A percentile compares a stretch with the other conserved stretches of the same genome.
Evolutionary conservation across 2,329 filamentous ascomycete species (phyloP).

Genomic region (Neocatenulostroma microsporum): DNA sequence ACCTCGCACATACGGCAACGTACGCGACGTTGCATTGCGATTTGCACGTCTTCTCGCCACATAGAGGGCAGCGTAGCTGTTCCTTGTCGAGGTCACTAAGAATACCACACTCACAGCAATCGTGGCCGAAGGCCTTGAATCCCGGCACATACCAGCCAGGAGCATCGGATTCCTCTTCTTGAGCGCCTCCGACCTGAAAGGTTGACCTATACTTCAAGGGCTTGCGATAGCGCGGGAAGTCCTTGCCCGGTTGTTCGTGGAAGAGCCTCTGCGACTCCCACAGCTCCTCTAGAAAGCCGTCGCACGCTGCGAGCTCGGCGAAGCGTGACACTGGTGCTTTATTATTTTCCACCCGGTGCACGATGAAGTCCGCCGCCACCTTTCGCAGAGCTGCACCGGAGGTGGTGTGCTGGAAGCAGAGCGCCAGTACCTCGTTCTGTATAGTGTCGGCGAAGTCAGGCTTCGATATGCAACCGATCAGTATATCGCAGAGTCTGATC

Average conservation of each 20-base stretch:
- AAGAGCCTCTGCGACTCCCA: neutral
- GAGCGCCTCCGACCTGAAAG: neutral
- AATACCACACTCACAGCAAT: no score
- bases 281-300: neutral
- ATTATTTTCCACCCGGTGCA: neutral
- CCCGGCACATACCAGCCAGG: neutral
- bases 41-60: no score
- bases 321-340: no score
- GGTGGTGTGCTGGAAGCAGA: neutral
- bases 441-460: no score
- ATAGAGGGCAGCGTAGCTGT: no score
- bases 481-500: neutral
- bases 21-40: no score
- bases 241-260: neutral
- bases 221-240: neutral
- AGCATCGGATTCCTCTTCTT: neutral
- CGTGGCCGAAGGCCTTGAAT: no score
- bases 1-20: no score
- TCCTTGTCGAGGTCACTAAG: no score
- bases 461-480: no score
- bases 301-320: neutral
- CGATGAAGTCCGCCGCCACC: neutral
- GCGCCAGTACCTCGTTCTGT: neutral
- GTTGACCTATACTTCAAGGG: neutral
- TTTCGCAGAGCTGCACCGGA: neutral